Base-by-base conservation (phyloP, 2,329 filamentous ascomycete genomes). In the Endocalyx cinctus region DNA sequence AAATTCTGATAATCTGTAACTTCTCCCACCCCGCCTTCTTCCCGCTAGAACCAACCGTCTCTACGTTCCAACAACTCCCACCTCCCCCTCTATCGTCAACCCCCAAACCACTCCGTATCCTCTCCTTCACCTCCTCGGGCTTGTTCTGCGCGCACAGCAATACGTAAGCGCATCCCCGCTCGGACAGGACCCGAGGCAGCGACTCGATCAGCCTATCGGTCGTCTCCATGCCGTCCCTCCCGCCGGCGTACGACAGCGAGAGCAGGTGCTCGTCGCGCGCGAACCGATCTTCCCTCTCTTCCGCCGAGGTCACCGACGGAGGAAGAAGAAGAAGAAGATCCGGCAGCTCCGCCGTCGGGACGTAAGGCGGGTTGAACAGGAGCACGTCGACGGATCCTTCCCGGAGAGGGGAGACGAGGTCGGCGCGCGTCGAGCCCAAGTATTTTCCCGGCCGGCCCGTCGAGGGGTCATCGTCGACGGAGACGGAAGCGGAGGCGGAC, bases 361-460 rank as follows among this genome's bases (percentile, higher is more conserved):
- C 92, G 57, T 98, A 98, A 1, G 92, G 92, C 33, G 92, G 92
- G 56, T 98, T 98, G 71, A 97, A 98, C 17, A 98, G 74, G 42
- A 98, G 71, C 10, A 98, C 73, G 55, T 98, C 92, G 5, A 94
- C 73, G 25, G 63, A 61, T 3, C 70, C 66, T 0, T 64, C 54
- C 6, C 73, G 70, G 25, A 94, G 63, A 1, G 81, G 66, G 3
- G 72, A 60, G 5, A 73, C 70, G 1, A 98, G 70, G 54, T 97
- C 87, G 2, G 77, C 82, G 38, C 79, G 79, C 17, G 82, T 56
- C 13, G 82, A 74, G 25, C 79, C 82, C 6, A 92, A 60, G 47
- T 83, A 86, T 7, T 63, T 49, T 4, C 66, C 72, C 8, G 8
- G 8, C 8, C n/a, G 8, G n/a, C 20, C 20, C 20, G 8, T n/a